These are phyloP conservation scores for Mortierella sp. DNA, from an alignment of 371 early-diverging fungal genomes.

Conservation along the genomic window DNA sequence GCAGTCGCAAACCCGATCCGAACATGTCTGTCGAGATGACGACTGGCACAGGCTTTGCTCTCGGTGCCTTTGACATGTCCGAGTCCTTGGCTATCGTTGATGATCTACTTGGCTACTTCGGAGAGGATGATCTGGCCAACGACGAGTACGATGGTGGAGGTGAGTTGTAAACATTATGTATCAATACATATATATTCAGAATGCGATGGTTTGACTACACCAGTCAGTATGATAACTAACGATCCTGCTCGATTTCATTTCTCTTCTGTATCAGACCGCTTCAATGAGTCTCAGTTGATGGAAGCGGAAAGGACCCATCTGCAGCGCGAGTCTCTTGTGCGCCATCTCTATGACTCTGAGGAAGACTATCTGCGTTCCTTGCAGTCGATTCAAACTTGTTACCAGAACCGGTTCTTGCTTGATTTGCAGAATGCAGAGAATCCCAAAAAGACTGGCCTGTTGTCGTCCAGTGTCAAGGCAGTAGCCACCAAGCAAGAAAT, in stretches of 20 bases:
- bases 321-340: conserved; percentile 45
- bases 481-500: conserved; percentile 43
- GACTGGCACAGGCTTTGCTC: conserved; percentile 39
- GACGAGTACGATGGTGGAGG: conserved; percentile 27
- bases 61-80: conserved; percentile 53
- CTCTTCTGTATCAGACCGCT: conserved; percentile 17
- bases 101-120: conserved; percentile 50
- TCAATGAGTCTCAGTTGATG: conserved; percentile 41
- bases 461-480: conserved; percentile 16
- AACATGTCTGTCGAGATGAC: conserved; percentile 42
- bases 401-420: conserved; percentile 31
- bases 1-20: conserved; percentile 28
- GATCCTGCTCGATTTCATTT: not conserved
- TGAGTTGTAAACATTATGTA: too few species aligned
- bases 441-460: conserved; percentile 15
- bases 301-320: conserved; percentile 43
- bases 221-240: too few species aligned
- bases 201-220: too few species aligned
- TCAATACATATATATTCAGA: too few species aligned
- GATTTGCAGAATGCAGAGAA: conserved; percentile 25
- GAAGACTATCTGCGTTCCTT: conserved; percentile 50
- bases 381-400: conserved; percentile 32
- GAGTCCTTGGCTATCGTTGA: conserved; percentile 54
- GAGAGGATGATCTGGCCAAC: conserved; percentile 36
- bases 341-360: conserved; percentile 50